Evolutionary conservation across 2,329 filamentous ascomycete species (phyloP), one percentile per base, ranked within the genome.

Genomic region (Arachnomyces sp.): DNA sequence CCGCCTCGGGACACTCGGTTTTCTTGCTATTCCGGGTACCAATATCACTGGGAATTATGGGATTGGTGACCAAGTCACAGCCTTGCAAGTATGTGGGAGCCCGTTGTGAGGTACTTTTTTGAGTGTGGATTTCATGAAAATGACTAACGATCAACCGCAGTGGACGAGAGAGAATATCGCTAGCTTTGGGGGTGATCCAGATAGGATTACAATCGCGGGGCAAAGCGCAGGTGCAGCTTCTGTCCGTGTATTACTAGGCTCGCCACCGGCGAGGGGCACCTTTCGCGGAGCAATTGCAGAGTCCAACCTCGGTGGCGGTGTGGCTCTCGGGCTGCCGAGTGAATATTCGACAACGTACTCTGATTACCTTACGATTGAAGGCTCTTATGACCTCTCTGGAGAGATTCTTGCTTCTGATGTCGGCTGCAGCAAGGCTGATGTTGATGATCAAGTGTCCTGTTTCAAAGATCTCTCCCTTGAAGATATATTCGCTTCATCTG

Each of bases 301-400:
- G 34, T 57, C 54, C 1, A 48, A 76, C 41, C 60, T 76, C 0
- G 73, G 73, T 15, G 73, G 74, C 6, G 74, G 77, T 17, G 71
- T 74, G 18, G 70, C 70, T 1, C 66, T 77, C 2, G 76, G 74
- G 1, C 66, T 74, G 2, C 64, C 58, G 1, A 71, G 73, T n/a
- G 66, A 73, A 78, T 54, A 78, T 42, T 75, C 73, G 8, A 73
- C 70, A 1, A 70, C 72, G 0, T 81, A 78, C 54, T 75, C 72
- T 8, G 65, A 68, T 16, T 81, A 79, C 58, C 71, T 72, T 48
- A 77, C 74, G 2, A 70, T 79, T 43, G 56, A 66, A 3, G 58
- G 77, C 42, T 71, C 71, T 15, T 69, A 73, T 50, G 51, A 63
- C 1, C 60, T 66, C 0, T 70, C 65, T 1, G 75, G 71, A 0